Conservation (phyloP, 2,329 filamentous ascomycete species). For the Elsinoe batatas region DNA sequence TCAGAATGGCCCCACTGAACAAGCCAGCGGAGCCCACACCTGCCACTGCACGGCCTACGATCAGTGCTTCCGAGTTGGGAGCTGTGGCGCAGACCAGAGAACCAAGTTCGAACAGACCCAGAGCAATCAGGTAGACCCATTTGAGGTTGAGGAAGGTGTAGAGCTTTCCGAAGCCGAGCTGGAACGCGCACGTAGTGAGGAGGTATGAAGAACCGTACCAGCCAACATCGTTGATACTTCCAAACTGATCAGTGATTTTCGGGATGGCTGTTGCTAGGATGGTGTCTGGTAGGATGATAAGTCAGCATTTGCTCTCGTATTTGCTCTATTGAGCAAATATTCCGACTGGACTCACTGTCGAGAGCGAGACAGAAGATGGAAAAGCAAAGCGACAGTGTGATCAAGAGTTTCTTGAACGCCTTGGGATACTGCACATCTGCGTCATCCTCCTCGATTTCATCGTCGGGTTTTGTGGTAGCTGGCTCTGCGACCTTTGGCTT, state of each 20-base stretch:
- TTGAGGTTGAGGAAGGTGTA: slow-evolving; percentile 32
- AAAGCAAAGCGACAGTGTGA: slow-evolving; percentile 29
- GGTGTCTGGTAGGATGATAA: slow-evolving; percentile 17
- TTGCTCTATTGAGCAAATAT: not conserved
- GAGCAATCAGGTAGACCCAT: slow-evolving; percentile 15
- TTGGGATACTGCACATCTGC: slow-evolving; percentile 29
- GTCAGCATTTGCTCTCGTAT: not conserved
- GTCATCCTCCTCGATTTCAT: slow-evolving; percentile 19
- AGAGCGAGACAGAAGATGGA: slow-evolving; percentile 26
- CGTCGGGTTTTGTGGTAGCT: not conserved
- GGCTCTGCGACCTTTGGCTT: not conserved
- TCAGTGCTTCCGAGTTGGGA: slow-evolving; percentile 40
- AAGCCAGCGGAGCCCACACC: slow-evolving; percentile 44
- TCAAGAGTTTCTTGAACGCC: slow-evolving; percentile 24
- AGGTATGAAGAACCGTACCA: slow-evolving; percentile 28
- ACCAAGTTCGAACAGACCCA: slow-evolving; percentile 16
- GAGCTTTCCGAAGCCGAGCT: slow-evolving; percentile 37
- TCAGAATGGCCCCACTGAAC: slow-evolving; percentile 41
- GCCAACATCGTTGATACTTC: slow-evolving; percentile 19
- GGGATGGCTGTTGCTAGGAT: slow-evolving; percentile 29
- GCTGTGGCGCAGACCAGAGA: slow-evolving; percentile 36
- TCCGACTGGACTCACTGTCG: slow-evolving; percentile 14
- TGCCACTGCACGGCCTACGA: slow-evolving; percentile 43
- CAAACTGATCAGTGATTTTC: slow-evolving; percentile 20
- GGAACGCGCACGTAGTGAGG: slow-evolving; percentile 32